Evolutionary conservation across 176 grass and related monocot species (phyloP).

Genomic region (Pontederia paniculata): DNA sequence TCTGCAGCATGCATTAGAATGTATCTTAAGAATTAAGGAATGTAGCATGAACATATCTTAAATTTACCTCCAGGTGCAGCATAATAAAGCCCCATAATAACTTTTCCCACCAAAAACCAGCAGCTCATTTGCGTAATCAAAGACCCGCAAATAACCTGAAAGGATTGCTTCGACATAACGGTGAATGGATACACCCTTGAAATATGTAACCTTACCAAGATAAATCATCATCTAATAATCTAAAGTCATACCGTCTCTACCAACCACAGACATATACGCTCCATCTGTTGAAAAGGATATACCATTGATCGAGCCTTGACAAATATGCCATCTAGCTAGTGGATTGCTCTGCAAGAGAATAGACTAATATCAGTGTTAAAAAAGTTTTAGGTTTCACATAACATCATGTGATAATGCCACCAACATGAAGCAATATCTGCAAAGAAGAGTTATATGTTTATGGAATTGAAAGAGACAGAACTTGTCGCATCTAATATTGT

Average conservation of each 20-base stretch:
- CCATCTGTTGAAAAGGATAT: constrained; percentile 86
- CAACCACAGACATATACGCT: constrained; percentile 74
- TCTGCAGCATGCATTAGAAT: not conserved
- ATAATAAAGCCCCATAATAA: constrained; percentile 21
- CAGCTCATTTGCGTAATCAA: constrained; percentile 15
- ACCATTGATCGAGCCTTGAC: constrained; percentile 78
- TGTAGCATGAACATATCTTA: not conserved
- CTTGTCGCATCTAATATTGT: no score
- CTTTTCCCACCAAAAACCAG: constrained; percentile 17
- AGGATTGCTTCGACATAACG: not conserved
- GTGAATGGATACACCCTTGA: not conserved
- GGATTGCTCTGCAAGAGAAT: constrained; percentile 70
- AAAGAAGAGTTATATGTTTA: no score
- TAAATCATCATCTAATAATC: constrained; percentile 1
- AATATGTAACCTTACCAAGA: not conserved
- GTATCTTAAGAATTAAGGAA: not conserved
- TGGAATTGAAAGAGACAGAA: no score
- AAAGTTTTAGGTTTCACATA: constrained; percentile 7
- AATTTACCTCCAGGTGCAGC: constrained; percentile 12
- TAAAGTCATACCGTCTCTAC: constrained; percentile 66
- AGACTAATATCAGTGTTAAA: constrained; percentile 23
- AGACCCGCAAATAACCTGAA: constrained; percentile 15
- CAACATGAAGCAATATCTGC: no score
- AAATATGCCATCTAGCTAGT: constrained; percentile 89
- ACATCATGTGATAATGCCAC: not conserved